A percentile compares a stretch with the other conserved stretches of the same genome.
phyloP scores from a whole-genome alignment of 116 monocot genomes.

The Phalaenopsis hybrid region DNA sequence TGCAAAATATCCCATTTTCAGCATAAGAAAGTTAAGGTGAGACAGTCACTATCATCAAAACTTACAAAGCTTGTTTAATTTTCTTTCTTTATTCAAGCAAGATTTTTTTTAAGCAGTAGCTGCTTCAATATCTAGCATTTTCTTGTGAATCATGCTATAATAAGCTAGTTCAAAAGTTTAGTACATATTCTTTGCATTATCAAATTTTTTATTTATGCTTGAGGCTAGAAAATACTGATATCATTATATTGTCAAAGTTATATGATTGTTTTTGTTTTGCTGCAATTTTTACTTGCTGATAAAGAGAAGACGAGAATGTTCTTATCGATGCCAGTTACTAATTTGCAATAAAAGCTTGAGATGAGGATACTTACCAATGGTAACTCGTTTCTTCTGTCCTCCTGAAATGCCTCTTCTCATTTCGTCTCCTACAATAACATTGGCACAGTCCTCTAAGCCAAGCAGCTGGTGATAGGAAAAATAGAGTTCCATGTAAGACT shows the following conservation, averaged over 20 bases:
- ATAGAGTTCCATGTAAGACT: not conserved
- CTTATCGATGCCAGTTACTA: not conserved
- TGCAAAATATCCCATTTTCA: slow-evolving; percentile 16
- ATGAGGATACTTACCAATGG: slow-evolving; percentile 34
- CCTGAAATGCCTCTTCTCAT: slow-evolving; percentile 86
- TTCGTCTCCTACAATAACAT: slow-evolving; percentile 58
- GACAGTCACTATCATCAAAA: not conserved
- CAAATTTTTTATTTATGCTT: not conserved
- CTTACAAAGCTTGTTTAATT: not conserved
- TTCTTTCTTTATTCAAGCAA: slow-evolving; percentile 1
- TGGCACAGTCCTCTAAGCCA: slow-evolving; percentile 60
- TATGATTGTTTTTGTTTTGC: not conserved
- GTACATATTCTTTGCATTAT: not conserved
- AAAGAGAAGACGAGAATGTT: not conserved
- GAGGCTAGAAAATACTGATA: not conserved
- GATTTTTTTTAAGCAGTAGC: not conserved
- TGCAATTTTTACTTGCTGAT: not conserved
- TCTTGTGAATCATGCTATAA: not conserved
- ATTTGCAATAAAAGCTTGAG: not conserved
- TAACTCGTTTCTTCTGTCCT: slow-evolving; percentile 70
- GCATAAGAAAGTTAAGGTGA: not conserved
- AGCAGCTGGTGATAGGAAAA: slow-evolving; percentile 43
- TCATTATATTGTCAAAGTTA: not conserved
- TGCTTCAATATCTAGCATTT: not conserved
- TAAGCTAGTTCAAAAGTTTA: not conserved